These are phyloP conservation scores for Alloascoidea africana DNA, from an alignment of 805 yeast genomes.

Conservation along the genomic window DNA sequence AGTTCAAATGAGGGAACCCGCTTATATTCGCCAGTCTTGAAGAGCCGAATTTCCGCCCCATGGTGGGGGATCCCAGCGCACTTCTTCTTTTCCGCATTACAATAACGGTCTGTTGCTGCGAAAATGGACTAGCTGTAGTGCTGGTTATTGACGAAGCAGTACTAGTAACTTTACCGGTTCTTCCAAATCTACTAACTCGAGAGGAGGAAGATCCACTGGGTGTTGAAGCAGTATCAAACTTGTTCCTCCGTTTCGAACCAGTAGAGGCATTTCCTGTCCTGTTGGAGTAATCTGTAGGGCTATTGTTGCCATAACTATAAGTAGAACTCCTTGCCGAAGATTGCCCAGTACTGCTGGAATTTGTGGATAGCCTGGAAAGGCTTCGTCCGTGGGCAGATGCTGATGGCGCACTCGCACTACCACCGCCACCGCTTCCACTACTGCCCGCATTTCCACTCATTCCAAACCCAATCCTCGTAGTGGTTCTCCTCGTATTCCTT, in stretches of 20 bases:
- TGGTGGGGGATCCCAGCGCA: not conserved
- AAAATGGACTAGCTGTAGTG: not conserved
- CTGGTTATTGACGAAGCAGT: not conserved
- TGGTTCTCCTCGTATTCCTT: not conserved
- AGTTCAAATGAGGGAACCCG: not conserved
- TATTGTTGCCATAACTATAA: not conserved
- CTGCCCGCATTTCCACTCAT: too few relatives aligned
- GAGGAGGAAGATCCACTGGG: not conserved
- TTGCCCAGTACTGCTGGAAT: not conserved
- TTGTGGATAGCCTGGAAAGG: not conserved
- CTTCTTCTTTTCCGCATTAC: slow-evolving; percentile 1
- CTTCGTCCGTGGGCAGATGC: not conserved
- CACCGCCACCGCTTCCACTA: too few relatives aligned
- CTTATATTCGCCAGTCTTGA: not conserved
- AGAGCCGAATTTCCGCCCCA: not conserved
- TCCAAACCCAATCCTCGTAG: too few relatives aligned
- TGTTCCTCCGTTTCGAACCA: not conserved
- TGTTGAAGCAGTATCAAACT: not conserved
- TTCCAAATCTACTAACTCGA: too few relatives aligned
- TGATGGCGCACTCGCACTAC: too few relatives aligned
- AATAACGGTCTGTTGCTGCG: not conserved
- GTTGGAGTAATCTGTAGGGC: too few relatives aligned
- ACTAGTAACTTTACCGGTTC: too few relatives aligned
- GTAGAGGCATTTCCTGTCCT: too few relatives aligned
- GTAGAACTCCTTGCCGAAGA: not conserved